Evolutionary conservation across 176 grass and related monocot genomes (phyloP), one percentile per base, ranked within the genome.

Genomic region (Eragrostis curvula): DNA sequence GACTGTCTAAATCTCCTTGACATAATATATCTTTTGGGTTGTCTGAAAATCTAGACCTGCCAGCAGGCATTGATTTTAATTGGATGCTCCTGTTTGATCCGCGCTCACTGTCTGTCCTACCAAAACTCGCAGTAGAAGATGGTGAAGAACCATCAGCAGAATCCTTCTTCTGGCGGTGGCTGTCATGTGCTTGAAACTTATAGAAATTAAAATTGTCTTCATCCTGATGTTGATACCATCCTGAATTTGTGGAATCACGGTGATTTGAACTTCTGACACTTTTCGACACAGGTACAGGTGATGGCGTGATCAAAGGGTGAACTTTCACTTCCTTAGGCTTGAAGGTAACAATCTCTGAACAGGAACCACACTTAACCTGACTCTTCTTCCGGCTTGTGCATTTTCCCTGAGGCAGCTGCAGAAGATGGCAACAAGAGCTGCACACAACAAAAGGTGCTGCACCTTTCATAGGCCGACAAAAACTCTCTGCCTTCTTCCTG

Each of bases 361-460:
- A 98, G 39, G 92, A 87, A 49, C 92, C 96, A 77, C 96, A 98
- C 46, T 84, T 87, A 68, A 87, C 78, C 68, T 55, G 79, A 76
- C 69, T 86, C 24, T 78, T 52, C 81, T 69, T 89, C 67, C 79
- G 51, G 32, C 69, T 11, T 42, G 86, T n/a, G 68, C 62, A 84
- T 84, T 86, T 87, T 43, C 58, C 70, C 1, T 68, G 73, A 62
- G 96, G 90, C 79, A 98, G 69, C 81, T 89, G 88, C 88, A 95
- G 74, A 18, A 98, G 86, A 53, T 86, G 83, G 68, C 73, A 91
- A 74, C 96, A 98, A 73, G 67, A 82, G 79, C 42, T 85, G 85
- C 96, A 98, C 24, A 89, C 66, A 9, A 90, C 27, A 48, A 98
- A 98, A 52, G 96, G 96, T 55, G 92, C 85, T 3, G 90, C 90